Evolutionary conservation across 1,284 basidiomycete genomes (phyloP), one percentile per base, ranked within the genome.

Genomic region (Dichomitus squalens): DNA sequence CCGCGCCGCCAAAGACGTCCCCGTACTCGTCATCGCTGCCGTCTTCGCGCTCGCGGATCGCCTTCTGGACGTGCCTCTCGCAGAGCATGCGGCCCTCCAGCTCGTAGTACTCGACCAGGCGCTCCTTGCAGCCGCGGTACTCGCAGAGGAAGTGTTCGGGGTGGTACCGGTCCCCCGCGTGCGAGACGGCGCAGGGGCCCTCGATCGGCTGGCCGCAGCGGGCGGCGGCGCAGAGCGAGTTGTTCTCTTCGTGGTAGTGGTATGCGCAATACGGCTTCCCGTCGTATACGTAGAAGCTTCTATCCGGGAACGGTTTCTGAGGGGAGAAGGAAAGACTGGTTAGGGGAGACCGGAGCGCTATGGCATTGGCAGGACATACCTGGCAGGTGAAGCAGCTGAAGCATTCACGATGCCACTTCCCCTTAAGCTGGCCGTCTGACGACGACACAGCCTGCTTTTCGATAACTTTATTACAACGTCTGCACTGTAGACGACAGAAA

Each of bases 361-460:
- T 14, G 23, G 25, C 4, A 31, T 23, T 51, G 48, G 49, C 41
- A 41, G 41, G 36, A 73, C 81, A 58, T 71, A 90, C 85, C 68
- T 92, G 84, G 73, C 94, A 96, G 3, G 78, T 83, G 61, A 86
- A 80, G 72, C 93, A 96, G 65, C 87, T 92, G 70, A 96, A 96
- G 76, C 94, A 96, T 40, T 88, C 86, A 53, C 86, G 84, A 70
- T 95, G 93, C 73, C 95, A 95, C 73, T 95, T 95, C 59, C 93
- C 93, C 74, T 95, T 95, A 49, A 96, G 79, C 73, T 95, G 93
- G 1, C 93, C 93, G 68, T 96, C 94, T 7, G 89, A 86, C 9
- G 89, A 92, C 34, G 90, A 93, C n/a, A 96, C 91, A 18, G 93
- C 93, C 64, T 90, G 88, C 64, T 87, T 93, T 76, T 96, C 94